Percentiles rank a stretch among this genome's conserved stretches.
Evolutionary conservation across 225 moss, liverwort and hornwort genomes (phyloP).

Genomic region (Climacium dendroides): DNA sequence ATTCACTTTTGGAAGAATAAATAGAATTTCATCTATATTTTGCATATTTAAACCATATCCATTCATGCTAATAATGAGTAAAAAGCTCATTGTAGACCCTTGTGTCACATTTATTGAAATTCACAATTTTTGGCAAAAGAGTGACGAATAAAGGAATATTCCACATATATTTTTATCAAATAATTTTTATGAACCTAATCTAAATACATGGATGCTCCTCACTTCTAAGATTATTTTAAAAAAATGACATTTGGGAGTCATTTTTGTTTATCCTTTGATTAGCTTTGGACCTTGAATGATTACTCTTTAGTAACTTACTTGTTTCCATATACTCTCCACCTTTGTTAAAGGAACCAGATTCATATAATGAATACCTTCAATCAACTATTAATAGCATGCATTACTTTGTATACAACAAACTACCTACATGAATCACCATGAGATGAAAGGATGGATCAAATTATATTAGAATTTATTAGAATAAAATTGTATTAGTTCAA

Average conservation of each 20-base stretch:
- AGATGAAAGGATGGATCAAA: not conserved
- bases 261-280: not conserved
- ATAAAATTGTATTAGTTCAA: not conserved
- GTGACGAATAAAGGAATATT: not conserved
- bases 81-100: not conserved
- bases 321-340: not conserved
- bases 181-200: not conserved
- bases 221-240: not conserved
- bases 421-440: not conserved
- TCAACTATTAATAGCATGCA: not conserved
- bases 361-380: not conserved
- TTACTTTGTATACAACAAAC: not conserved
- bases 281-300: not conserved
- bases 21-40: not conserved
- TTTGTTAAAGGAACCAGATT: not conserved
- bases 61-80: not conserved
- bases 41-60: not conserved
- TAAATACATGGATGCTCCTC: fast-evolving
- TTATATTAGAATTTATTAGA: not conserved
- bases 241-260: not conserved
- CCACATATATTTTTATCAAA: not conserved
- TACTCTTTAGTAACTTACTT: not conserved
- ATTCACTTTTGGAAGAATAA: not conserved
- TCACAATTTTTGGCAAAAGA: not conserved
- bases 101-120: not conserved